Base-by-base conservation (phyloP, 768 basidiomycete species). In the Lyophyllum shimeji region DNA sequence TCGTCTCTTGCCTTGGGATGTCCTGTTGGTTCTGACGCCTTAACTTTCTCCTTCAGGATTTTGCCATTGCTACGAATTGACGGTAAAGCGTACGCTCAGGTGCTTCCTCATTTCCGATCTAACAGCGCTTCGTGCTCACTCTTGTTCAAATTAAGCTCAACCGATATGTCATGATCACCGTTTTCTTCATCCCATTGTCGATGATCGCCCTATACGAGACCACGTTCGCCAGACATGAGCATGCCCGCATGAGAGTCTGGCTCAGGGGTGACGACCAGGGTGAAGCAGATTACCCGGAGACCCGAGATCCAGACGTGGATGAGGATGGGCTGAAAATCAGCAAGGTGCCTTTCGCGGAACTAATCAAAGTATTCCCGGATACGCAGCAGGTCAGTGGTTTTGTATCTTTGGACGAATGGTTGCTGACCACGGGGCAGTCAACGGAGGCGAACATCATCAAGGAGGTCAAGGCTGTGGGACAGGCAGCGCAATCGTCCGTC, bases 131-230 rank as follows among this genome's bases (percentile, higher is more conserved):
- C 44, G 52, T 55, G 54, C 24, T 43, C 42, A 62, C 31, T 65
- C 27, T 20, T 15, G 58, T 15, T 37, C 7, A 42, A 37, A 53
- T 12, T 39, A 17, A 89, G 86, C 70, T 94, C 59, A 97, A 96
- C 71, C 84, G 86, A 51, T 65, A 76, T 61, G 78, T 92, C 52
- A 96, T 98, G 95, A 71, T 74, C 21, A 61, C 79, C 42, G 57
- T 96, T n/a, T 96, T 98, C 76, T 89, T 87, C 71, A 57, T 94
- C 51, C 93, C 94, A 2, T 75, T 97, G 27, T 73, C 78, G 3
- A 49, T 79, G 15, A 89, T 97, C 59, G 89, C 93, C 0, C 63
- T 95, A 31, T 89, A 77, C 63, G 95, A 97, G 72, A 80, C 90
- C 0, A 76, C 77, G 9, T 67, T 78, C 46, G 73, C 80, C 56